Conservation (phyloP, 106 monocot genomes). For the Dendrobium chrysotoxum region DNA sequence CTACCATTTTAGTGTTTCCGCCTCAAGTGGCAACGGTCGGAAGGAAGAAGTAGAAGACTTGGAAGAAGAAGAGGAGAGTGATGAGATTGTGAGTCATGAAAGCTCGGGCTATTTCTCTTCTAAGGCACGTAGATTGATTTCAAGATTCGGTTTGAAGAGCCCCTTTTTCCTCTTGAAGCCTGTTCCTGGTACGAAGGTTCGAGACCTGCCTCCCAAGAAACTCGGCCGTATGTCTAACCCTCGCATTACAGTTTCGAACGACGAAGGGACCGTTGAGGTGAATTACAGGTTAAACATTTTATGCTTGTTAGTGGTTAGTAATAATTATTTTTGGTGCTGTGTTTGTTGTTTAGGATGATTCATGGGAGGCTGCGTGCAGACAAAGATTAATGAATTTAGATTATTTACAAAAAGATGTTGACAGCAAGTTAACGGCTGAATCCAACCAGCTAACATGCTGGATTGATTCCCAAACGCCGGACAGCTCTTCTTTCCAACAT, state of each 20-base stretch:
- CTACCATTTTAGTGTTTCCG: background rate
- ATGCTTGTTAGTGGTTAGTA: background rate
- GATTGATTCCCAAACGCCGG: constrained; percentile 45
- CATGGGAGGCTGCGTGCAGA: constrained; percentile 40
- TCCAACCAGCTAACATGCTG: constrained; percentile 38
- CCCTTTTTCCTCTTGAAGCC: constrained; percentile 43
- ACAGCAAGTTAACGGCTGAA: constrained; percentile 31
- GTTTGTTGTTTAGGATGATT: constrained; percentile 1
- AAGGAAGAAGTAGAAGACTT: background rate
- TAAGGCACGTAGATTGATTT: constrained; percentile 45
- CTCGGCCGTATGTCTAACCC: background rate
- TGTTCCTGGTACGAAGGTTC: constrained; percentile 26
- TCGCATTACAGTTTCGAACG: background rate
- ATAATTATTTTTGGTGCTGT: background rate
- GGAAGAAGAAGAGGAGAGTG: constrained; percentile 18
- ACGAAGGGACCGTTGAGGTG: background rate
- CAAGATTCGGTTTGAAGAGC: constrained; percentile 35
- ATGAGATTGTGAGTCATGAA: constrained; percentile 17
- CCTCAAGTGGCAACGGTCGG: constrained; percentile 1
- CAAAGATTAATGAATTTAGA: constrained; percentile 16
- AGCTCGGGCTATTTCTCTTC: constrained; percentile 11
- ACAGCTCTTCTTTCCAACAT: constrained; percentile 21
- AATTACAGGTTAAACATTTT: background rate
- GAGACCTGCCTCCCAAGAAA: constrained; percentile 5
- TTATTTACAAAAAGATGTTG: constrained; percentile 10